phyloP scores from a whole-genome alignment of 352 stramenopile genomes.

The Pythium plurisporium region DNA sequence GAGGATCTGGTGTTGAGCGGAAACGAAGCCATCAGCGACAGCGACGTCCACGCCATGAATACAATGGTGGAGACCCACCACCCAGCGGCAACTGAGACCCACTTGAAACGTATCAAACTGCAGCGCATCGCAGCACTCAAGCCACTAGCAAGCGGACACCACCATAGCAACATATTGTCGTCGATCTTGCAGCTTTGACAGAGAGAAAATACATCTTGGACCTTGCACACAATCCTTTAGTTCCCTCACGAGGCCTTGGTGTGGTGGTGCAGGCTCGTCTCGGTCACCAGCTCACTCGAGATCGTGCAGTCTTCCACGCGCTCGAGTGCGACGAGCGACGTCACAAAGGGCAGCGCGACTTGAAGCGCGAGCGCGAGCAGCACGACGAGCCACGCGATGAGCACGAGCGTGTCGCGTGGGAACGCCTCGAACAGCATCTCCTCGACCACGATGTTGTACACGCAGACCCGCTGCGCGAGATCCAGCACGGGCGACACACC shows the following conservation, averaged over 20 bases:
- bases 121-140: slow-evolving; percentile 42
- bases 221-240: not conserved
- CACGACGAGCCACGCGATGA: slow-evolving; percentile 52
- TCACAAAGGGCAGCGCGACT: slow-evolving; percentile 43
- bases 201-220: not conserved
- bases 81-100: slow-evolving; percentile 33
- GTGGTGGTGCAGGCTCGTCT: not conserved
- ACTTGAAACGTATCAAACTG: slow-evolving; percentile 61
- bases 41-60: slow-evolving; percentile 36
- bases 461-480: slow-evolving; percentile 37
- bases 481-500: slow-evolving; percentile 40
- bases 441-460: slow-evolving; percentile 74
- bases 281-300: slow-evolving; percentile 2
- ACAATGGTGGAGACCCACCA: slow-evolving; percentile 33
- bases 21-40: slow-evolving; percentile 37
- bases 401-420: slow-evolving; percentile 42
- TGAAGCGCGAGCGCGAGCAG: slow-evolving; percentile 31
- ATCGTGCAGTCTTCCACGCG: slow-evolving; percentile 33
- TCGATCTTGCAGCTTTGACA: slow-evolving; percentile 24
- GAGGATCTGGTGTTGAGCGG: slow-evolving; percentile 65
- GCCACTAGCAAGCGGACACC: too few species aligned
- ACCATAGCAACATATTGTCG: slow-evolving; percentile 17
- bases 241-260: slow-evolving; percentile 20
- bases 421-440: slow-evolving; percentile 59
- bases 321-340: slow-evolving; percentile 47